These are phyloP conservation scores for Arthrobotrys megalospora DNA, from an alignment of 2,329 filamentous ascomycete genomes.

Conservation along the genomic window DNA sequence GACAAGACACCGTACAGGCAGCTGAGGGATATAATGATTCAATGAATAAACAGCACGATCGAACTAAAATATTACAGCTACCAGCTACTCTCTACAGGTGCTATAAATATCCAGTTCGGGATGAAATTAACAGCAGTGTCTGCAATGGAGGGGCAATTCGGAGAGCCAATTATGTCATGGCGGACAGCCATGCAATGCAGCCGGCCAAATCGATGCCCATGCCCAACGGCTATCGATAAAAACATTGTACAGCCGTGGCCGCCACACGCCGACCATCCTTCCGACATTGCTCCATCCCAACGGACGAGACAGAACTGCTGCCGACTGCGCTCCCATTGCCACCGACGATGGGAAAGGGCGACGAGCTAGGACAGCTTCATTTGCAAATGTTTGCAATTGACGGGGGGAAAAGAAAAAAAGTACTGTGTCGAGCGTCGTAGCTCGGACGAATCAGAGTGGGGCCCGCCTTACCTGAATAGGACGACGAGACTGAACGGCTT, in stretches of 20 bases:
- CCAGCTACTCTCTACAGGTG: not conserved
- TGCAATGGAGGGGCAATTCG: not conserved
- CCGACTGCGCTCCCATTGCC: not conserved
- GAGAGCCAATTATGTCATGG: constrained; percentile 35
- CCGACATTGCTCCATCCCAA: constrained; percentile 12
- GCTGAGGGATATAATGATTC: constrained; percentile 27
- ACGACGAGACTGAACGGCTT: constrained; percentile 12
- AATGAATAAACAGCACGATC: not conserved
- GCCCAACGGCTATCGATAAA: constrained; percentile 23
- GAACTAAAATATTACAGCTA: not conserved
- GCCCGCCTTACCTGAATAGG: constrained; percentile 50
- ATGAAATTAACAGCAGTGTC: not conserved
- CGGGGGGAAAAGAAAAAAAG: not conserved
- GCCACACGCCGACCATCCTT: constrained; percentile 21
- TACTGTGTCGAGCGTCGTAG: not conserved
- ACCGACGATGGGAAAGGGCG: constrained; percentile 13
- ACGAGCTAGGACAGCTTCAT: no score
- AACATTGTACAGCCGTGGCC: not conserved
- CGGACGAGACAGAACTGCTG: no score
- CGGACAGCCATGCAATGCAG: constrained; percentile 18
- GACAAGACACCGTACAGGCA: constrained; percentile 18
- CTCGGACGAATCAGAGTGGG: constrained; percentile 49
- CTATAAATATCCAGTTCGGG: constrained; percentile 1
- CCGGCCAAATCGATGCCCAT: not conserved
- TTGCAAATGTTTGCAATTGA: not conserved